Conservation (phyloP, 257 asterid species). For the Ehretia macrophylla region DNA sequence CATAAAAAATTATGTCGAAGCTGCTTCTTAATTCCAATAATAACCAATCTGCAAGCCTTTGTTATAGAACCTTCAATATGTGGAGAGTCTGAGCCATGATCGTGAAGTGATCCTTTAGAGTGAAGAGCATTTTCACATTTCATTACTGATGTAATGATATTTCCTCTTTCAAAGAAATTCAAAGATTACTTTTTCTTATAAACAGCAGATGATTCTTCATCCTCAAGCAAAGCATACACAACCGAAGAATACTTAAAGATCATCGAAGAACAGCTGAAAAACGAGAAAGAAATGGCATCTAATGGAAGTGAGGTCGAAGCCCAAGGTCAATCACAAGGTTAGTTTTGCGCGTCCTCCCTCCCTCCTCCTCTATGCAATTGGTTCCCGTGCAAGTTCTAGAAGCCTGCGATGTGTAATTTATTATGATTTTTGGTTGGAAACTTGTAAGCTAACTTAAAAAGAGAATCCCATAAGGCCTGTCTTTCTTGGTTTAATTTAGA, state of each 20-base stretch:
- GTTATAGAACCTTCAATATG: too few relatives aligned
- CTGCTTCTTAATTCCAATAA: too few relatives aligned
- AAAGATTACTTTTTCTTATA: background rate
- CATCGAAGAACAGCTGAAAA: background rate
- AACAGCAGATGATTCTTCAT: constrained; percentile 10
- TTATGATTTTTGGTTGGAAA: too few relatives aligned
- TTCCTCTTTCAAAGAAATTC: background rate
- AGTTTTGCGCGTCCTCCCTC: too few relatives aligned
- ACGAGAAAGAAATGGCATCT: background rate
- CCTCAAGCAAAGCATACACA: background rate
- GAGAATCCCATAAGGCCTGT: too few relatives aligned
- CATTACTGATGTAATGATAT: background rate
- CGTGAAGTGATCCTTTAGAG: too few relatives aligned
- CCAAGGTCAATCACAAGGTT: background rate
- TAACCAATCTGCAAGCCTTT: too few relatives aligned
- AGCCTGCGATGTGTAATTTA: too few relatives aligned
- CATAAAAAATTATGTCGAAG: too few relatives aligned
- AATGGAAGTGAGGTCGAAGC: background rate
- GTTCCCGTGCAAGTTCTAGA: background rate
- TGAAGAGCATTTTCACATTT: background rate
- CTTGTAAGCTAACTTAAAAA: too few relatives aligned
- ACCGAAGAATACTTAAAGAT: background rate
- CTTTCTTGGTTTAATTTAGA: too few relatives aligned
- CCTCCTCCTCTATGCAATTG: background rate
- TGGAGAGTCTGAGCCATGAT: too few relatives aligned